phyloP scores from a whole-genome alignment of 2,329 filamentous ascomycete genomes.

The Paecilomyces niveus region DNA sequence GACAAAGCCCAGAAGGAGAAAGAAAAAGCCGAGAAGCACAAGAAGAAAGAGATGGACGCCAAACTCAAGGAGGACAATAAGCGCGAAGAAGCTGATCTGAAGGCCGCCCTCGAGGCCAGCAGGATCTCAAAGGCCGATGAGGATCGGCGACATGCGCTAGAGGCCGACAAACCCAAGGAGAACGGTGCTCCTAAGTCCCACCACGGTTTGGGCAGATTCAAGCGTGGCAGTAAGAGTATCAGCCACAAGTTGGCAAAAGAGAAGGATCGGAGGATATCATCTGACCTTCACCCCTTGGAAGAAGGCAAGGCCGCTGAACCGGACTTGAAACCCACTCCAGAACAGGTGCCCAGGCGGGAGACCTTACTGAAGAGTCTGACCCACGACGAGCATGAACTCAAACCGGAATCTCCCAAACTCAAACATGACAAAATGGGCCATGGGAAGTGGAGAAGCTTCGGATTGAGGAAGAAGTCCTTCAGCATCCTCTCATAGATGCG shows the following conservation, averaged over 20 bases:
- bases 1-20: constrained; percentile 49
- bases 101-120: constrained; percentile 59
- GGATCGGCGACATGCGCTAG: constrained; percentile 26
- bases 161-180: constrained; percentile 23
- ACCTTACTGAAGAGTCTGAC: background rate
- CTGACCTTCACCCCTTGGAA: constrained; percentile 4
- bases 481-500: constrained; percentile 23
- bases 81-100: constrained; percentile 54
- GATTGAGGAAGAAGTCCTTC: constrained; percentile 38
- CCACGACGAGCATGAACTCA: background rate
- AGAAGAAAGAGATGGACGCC: constrained; percentile 54
- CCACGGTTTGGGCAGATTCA: constrained; percentile 56
- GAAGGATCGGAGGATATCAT: constrained; percentile 27
- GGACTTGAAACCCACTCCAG: constrained; percentile 1
- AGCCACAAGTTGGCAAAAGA: constrained; percentile 57
- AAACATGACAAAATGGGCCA: constrained; percentile 14
- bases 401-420: constrained; percentile 8
- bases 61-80: constrained; percentile 39
- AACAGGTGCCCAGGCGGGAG: background rate
- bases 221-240: constrained; percentile 70
- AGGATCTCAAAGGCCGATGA: constrained; percentile 55
- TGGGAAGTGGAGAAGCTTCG: constrained; percentile 35
- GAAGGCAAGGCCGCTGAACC: constrained; percentile 1
- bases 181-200: constrained; percentile 38
- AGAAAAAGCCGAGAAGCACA: constrained; percentile 41